Base-by-base conservation (phyloP, 2,329 filamentous ascomycete genomes). In the Nothopassalora personata region DNA sequence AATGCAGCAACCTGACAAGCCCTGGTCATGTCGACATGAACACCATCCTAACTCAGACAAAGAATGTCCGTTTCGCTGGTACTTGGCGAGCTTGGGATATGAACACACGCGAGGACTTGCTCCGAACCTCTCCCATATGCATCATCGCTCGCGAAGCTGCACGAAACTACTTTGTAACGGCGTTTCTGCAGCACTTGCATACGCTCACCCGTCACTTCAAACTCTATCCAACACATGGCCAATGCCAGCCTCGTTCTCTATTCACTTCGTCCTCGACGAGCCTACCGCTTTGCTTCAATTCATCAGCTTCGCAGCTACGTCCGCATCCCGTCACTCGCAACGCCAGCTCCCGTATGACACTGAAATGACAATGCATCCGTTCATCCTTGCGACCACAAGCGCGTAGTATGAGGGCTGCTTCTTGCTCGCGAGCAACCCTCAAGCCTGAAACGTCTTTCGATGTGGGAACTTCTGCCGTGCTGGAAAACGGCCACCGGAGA, bases 261-360 rank as follows among this genome's bases (percentile, higher is more conserved):
- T 47, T 53, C 23, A 46, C 23, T 48, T 46, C 45, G 46, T 30
- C 33, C 48, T 60, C 59, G 46, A 58, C 34, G 51, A 57, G 58
- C 46, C n/a, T 56, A 31, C 52, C 19, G 36, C 39, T 57, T 52
- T 50, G 19, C 46, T 57, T 30, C 49, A 45, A 57, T 36, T 36
- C 55, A 34, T 33, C 49, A 30, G 31, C 43, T 46, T 43, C 30
- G 36, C 34, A 52, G 47, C 57, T 34, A 31, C 28, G 48, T 6
- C 39, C 13, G 48, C 48, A 43, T 34, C 57, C 53, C 54, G 57
- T 46, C 47, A 28, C 45, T 49, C 45, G 53, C 47, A 51, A 54
- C 56, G 60, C 57, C 60, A 58, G 46, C 45, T 39, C 52, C 58
- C 56, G 57, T 52, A 57, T 61, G 59, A 61, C 54, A 52, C 50